A percentile compares a stretch with the other conserved stretches of the same genome.
These are phyloP conservation scores for Fraxinus velutina DNA, from an alignment of 305 asterid genomes.

Conservation along the genomic window DNA sequence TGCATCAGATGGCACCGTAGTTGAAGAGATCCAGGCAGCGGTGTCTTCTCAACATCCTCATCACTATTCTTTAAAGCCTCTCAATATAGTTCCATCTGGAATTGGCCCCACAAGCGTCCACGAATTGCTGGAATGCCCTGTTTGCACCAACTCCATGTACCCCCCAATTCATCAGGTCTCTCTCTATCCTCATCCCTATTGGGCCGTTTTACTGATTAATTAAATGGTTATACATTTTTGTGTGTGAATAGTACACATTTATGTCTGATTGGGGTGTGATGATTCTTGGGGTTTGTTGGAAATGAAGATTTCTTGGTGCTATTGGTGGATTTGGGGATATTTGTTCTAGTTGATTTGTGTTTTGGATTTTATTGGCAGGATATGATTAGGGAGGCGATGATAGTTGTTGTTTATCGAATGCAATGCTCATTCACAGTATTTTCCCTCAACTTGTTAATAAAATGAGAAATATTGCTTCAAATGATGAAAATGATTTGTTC, in stretches of 20 bases:
- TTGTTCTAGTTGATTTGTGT: background rate
- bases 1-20: constrained; percentile 63
- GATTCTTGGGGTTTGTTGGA: background rate
- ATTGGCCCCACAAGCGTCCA: constrained; percentile 64
- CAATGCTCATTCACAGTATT: background rate
- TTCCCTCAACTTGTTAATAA: background rate
- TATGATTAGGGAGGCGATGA: background rate
- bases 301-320: background rate
- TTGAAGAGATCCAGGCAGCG: constrained; percentile 66
- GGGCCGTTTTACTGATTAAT: background rate
- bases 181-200: constrained; percentile 1
- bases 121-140: constrained; percentile 85
- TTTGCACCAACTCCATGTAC: constrained; percentile 84
- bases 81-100: constrained; percentile 37
- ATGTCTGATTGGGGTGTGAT: constrained; percentile 8
- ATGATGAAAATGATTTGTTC: background rate
- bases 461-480: background rate
- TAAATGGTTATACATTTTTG: background rate
- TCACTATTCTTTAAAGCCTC: constrained; percentile 49
- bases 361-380: background rate
- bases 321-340: background rate
- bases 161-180: constrained; percentile 87
- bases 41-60: constrained; percentile 29
- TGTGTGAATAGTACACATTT: background rate
- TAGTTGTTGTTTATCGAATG: background rate